These are phyloP conservation scores for Pythium brassicae DNA, from an alignment of 352 stramenopile genomes.

Conservation along the genomic window DNA sequence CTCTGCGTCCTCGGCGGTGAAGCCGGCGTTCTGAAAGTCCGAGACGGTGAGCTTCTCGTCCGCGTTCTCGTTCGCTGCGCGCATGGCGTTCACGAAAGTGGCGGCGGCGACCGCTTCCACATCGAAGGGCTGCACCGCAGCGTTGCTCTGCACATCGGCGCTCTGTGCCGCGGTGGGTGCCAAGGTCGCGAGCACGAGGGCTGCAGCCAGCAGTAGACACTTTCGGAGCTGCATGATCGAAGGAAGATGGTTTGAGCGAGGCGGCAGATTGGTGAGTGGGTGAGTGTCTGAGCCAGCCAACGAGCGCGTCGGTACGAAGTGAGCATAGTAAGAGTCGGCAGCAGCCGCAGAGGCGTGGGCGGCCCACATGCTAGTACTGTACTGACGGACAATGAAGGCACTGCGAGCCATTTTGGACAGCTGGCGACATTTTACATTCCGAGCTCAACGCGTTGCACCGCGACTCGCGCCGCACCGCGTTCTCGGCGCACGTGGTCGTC, in stretches of 20 bases:
- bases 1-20: conserved; percentile 12
- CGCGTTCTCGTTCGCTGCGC: neutral
- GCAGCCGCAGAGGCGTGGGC: neutral
- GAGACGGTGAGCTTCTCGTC: conserved; percentile 8
- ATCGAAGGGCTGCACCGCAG: conserved; percentile 11
- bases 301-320: neutral
- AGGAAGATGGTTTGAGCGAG: neutral
- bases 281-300: too few species aligned
- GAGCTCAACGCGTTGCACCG: too few species aligned
- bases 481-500: too few species aligned
- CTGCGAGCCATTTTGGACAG: too few species aligned
- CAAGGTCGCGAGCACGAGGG: neutral
- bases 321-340: neutral
- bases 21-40: conserved; percentile 16
- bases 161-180: neutral
- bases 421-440: too few species aligned
- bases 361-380: too few species aligned
- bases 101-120: neutral
- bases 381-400: too few species aligned
- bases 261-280: conserved; percentile 1
- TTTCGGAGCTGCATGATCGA: neutral
- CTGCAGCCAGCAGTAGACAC: too few species aligned
- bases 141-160: conserved; percentile 7
- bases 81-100: conserved; percentile 13
- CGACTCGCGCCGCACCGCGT: too few species aligned